Conservation (phyloP, 2,329 filamentous ascomycete genomes). For the Xylaria sp. region DNA sequence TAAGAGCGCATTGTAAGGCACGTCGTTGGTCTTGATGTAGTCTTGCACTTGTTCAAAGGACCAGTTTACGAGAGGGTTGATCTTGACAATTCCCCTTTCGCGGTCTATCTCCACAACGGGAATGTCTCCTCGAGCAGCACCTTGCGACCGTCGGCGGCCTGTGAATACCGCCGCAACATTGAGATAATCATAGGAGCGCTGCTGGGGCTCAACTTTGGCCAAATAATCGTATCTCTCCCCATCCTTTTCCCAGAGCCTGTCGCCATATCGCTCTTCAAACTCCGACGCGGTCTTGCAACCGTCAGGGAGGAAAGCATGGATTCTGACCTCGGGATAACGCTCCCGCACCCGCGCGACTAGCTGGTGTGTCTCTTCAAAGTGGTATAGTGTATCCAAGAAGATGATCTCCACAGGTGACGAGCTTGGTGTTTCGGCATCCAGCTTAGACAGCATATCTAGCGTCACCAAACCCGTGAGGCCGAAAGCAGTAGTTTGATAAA, state of each 20-base stretch:
- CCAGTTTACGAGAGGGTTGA: slow-evolving; percentile 97
- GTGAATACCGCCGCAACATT: slow-evolving; percentile 91
- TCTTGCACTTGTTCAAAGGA: slow-evolving; percentile 86
- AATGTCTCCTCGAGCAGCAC: slow-evolving; percentile 88
- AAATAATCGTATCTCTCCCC: slow-evolving; percentile 95
- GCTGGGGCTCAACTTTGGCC: slow-evolving; percentile 95
- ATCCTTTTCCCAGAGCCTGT: slow-evolving; percentile 84
- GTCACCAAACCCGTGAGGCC: slow-evolving; percentile 83
- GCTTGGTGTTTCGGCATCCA: slow-evolving; percentile 71
- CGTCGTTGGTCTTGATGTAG: slow-evolving; percentile 85
- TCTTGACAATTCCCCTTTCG: slow-evolving; percentile 90
- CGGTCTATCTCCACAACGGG: slow-evolving; percentile 90
- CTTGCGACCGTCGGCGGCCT: slow-evolving; percentile 89
- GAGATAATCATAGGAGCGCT: slow-evolving; percentile 88
- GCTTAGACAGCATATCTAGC: slow-evolving; percentile 84
- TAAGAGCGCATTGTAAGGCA: slow-evolving; percentile 92
- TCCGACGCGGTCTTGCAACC: slow-evolving; percentile 76
- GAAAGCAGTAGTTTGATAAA: slow-evolving; percentile 88
- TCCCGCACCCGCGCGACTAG: slow-evolving; percentile 79
- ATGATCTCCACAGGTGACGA: slow-evolving; percentile 70
- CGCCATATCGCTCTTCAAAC: slow-evolving; percentile 84
- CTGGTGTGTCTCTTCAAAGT: slow-evolving; percentile 80
- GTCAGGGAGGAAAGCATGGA: slow-evolving; percentile 90
- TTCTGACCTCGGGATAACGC: slow-evolving; percentile 78
- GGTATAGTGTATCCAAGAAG: slow-evolving; percentile 85